Evolutionary conservation across 2,329 filamentous ascomycete genomes (phyloP), one percentile per base, ranked within the genome.

Genomic region (Emydomyces testavorans): DNA sequence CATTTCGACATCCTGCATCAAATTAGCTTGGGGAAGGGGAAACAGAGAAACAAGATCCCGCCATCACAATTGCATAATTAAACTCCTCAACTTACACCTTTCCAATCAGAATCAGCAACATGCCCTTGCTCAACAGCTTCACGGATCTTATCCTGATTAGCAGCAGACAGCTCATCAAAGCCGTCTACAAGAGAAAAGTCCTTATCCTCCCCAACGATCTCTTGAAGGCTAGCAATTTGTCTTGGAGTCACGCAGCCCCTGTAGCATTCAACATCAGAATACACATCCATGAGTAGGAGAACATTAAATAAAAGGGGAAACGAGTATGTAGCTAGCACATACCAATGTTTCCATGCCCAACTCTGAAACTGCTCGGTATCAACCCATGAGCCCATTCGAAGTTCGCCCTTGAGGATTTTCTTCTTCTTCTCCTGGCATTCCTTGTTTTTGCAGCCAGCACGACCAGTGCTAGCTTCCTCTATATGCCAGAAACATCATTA

Each of bases 261-360:
- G 43, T 48, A 39, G 39, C 16, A 31, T 34, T 21, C 11, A 20
- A 36, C 29, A 8, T 46, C 35, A 52, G 39, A 32, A 36, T 46
- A 8, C 40, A 4, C 6, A 28, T 20, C 20, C 7, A 8, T 28
- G 3, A 15, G 1, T 38, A 38, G 6, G 16, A 23, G 20, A 16
- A 18, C 6, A 11, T 39, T 4, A n/a, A n/a, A 11, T 23, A 6
- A 34, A 11, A 10, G 11, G 23, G 13, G 2, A 16, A 23, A 23
- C 7, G 11, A 23, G 45, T 23, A n/a, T 29, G 8, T 42, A 20
- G 11, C 10, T 29, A 20, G 6, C 37, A 52, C 37, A 60, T 73
- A 93, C 90, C 90, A 95, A 64, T 96, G 90, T 61, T 82, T 83
- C 80, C 83, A 96, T 49, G 71, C 65, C 78, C 80, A 94, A 59